Conservation (phyloP, 352 stramenopile genomes). For the Pythium rishiriense region DNA sequence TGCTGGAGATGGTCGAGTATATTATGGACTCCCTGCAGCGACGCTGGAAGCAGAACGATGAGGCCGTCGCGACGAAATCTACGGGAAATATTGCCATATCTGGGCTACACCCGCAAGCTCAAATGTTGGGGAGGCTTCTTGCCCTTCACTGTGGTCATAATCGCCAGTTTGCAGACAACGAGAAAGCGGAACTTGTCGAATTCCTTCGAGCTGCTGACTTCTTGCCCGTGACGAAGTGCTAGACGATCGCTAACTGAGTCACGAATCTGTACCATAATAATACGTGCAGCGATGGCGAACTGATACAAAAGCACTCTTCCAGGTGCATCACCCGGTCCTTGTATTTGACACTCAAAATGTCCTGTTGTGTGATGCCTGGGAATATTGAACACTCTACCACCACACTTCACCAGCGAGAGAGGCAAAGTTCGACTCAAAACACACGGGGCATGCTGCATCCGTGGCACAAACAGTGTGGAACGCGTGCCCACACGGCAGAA, state of each 20-base stretch:
- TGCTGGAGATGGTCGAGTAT: constrained; percentile 79
- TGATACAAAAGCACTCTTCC: background rate
- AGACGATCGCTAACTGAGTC: background rate
- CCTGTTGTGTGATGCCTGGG: background rate
- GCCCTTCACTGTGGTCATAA: constrained; percentile 85
- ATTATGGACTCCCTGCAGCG: constrained; percentile 63
- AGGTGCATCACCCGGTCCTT: background rate
- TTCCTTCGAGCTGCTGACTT: constrained; percentile 42
- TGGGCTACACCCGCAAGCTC: background rate
- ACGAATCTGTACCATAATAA: constrained; percentile 12
- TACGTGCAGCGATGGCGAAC: background rate
- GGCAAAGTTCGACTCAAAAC: constrained; percentile 56
- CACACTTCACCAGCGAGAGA: constrained; percentile 30
- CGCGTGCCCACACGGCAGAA: constrained; percentile 81
- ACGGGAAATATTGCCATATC: background rate
- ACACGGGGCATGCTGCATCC: constrained; percentile 67
- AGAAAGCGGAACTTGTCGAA: constrained; percentile 64
- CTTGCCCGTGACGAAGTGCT: background rate
- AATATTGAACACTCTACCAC: constrained; percentile 1
- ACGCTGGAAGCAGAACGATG: constrained; percentile 53
- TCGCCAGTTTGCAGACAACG: constrained; percentile 74
- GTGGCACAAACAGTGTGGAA: constrained; percentile 69
- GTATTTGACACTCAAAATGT: background rate
- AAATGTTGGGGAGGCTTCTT: constrained; percentile 47
- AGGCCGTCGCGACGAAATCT: background rate